A percentile compares a stretch with the other conserved stretches of the same genome.
These are phyloP conservation scores for Kalanchoe fedtschenkoi DNA, from an alignment of 164 flowering plant genomes.

Conservation along the genomic window DNA sequence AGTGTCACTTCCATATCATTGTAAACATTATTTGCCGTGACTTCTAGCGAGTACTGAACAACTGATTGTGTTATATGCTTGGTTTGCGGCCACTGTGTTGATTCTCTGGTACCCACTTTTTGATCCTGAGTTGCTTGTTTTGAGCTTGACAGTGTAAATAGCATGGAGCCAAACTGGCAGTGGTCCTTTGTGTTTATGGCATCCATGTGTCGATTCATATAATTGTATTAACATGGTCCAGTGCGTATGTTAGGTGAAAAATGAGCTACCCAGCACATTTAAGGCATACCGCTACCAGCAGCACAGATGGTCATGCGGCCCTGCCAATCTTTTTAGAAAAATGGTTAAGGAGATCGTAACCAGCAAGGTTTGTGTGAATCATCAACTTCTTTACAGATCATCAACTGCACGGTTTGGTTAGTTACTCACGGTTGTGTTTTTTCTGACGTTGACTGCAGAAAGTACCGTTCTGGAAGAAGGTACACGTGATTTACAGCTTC, in stretches of 20 bases:
- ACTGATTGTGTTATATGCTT: not conserved
- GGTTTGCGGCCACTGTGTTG: not conserved
- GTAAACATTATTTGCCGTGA: not conserved
- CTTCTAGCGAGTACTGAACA: not conserved
- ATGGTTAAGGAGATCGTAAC: constrained; percentile 47
- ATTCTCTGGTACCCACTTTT: not conserved
- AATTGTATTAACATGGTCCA: not conserved
- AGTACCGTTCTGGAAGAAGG: constrained; percentile 33
- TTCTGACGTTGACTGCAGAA: constrained; percentile 19
- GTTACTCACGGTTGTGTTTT: not conserved
- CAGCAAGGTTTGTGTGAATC: constrained; percentile 28
- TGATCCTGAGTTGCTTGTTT: not conserved
- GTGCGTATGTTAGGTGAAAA: constrained; percentile 37
- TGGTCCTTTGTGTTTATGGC: not conserved
- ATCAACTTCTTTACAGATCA: not conserved
- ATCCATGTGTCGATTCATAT: not conserved
- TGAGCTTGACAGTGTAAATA: not conserved
- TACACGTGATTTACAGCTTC: constrained; percentile 44
- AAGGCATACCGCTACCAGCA: constrained; percentile 58
- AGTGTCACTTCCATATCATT: not conserved
- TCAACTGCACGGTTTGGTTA: not conserved
- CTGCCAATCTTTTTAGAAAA: constrained; percentile 56
- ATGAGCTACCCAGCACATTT: constrained; percentile 59
- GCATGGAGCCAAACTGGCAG: not conserved
- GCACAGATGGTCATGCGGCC: constrained; percentile 67